Evolutionary conservation across 73 alveolate species (phyloP).

Genomic region (Urostyla sp.): DNA sequence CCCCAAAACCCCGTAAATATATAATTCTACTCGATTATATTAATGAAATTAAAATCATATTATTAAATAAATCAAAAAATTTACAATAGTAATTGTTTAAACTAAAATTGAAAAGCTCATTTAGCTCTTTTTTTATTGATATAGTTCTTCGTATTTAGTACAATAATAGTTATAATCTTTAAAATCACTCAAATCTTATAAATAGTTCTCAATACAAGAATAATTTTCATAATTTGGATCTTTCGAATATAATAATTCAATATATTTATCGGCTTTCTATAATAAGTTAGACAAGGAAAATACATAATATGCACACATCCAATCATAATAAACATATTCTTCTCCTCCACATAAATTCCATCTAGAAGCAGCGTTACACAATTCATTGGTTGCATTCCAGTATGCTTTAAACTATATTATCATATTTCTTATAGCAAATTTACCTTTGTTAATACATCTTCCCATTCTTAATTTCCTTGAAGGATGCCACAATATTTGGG

Average conservation of each 20-base stretch:
- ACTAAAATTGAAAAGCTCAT: too few species aligned
- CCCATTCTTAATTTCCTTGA: conserved; percentile 67
- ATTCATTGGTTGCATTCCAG: conserved; percentile 61
- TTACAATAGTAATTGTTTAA: too few species aligned
- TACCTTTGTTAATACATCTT: conserved; percentile 1
- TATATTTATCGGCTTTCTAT: conserved; percentile 24
- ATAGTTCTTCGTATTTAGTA: too few species aligned
- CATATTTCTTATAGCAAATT: too few species aligned
- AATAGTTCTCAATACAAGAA: conserved; percentile 6
- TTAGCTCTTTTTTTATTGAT: too few species aligned
- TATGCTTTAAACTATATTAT: conserved; percentile 48
- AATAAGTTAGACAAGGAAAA: too few species aligned
- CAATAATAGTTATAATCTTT: conserved; percentile 22
- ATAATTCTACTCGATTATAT: neutral
- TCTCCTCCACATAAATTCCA: conserved; percentile 70
- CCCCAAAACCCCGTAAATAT: neutral
- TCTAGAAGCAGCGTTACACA: conserved; percentile 68
- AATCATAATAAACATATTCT: conserved; percentile 8
- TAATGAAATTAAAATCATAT: neutral
- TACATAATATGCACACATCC: conserved; percentile 56
- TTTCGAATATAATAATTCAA: conserved; percentile 12
- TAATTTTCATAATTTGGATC: conserved; percentile 33
- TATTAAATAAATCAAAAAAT: too few species aligned
- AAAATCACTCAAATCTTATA: conserved; percentile 33
- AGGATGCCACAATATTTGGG: conserved; percentile 64